Conservation (phyloP, 805 yeast genomes). For the Kluyveromyces wickerhamii region DNA sequence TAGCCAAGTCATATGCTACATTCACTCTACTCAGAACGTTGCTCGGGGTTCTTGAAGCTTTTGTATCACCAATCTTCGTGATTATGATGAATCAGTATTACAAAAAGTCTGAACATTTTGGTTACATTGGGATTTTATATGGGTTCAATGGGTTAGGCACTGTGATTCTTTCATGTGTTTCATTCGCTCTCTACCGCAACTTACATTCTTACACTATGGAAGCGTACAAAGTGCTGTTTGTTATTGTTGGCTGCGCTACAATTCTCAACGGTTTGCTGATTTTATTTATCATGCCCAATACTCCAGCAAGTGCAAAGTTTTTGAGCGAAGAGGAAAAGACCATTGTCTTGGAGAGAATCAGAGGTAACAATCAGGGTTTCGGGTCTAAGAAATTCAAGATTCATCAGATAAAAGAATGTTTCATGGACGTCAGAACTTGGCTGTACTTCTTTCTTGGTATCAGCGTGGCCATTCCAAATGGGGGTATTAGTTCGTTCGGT, state of each 20-base stretch:
- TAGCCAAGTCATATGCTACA: slow-evolving; percentile 36
- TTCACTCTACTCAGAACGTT: slow-evolving; percentile 41
- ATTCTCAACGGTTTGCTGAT: slow-evolving; percentile 42
- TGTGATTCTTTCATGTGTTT: slow-evolving; percentile 43
- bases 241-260: slow-evolving; percentile 54
- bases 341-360: slow-evolving; percentile 44
- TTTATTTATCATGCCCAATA: slow-evolving; percentile 46
- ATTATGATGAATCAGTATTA: slow-evolving; percentile 53
- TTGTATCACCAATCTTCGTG: slow-evolving; percentile 50
- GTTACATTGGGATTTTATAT: slow-evolving; percentile 38
- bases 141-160: slow-evolving; percentile 41
- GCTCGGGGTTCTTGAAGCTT: slow-evolving; percentile 45
- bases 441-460: slow-evolving; percentile 35
- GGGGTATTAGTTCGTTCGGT: slow-evolving; percentile 46
- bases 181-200: slow-evolving; percentile 42
- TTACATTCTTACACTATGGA: slow-evolving; percentile 34
- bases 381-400: slow-evolving; percentile 48
- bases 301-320: slow-evolving; percentile 44
- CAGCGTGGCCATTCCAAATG: slow-evolving; percentile 41
- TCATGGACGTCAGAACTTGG: slow-evolving; percentile 44
- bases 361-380: slow-evolving; percentile 49
- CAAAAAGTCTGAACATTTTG: slow-evolving; percentile 38
- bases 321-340: slow-evolving; percentile 37
- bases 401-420: slow-evolving; percentile 45
- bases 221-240: slow-evolving; percentile 55